phyloP scores from a whole-genome alignment of 805 yeast genomes.

The Kluyveromyces siamensis region DNA sequence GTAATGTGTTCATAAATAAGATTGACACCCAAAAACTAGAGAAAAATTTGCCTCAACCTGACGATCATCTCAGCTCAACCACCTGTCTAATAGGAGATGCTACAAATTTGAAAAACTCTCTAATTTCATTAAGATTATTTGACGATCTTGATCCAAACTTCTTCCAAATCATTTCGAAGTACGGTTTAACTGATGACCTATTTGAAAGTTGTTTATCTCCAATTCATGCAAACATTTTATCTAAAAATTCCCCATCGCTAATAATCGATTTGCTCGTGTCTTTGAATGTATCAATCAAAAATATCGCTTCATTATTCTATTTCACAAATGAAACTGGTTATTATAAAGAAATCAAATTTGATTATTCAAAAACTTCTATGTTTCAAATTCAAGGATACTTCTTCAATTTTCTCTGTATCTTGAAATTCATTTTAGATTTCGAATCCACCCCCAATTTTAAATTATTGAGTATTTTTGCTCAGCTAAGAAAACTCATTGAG shows the following conservation, averaged over 20 bases:
- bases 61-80: background rate
- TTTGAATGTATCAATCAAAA: constrained; percentile 26
- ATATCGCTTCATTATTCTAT: constrained; percentile 17
- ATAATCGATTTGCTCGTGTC: constrained; percentile 26
- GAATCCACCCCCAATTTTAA: constrained; percentile 29
- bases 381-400: constrained; percentile 25
- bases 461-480: constrained; percentile 23
- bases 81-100: constrained; percentile 15
- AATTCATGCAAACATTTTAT: constrained; percentile 14
- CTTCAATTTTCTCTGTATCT: constrained; percentile 21
- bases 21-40: constrained; percentile 24
- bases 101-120: constrained; percentile 19
- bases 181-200: constrained; percentile 11
- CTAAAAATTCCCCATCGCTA: constrained; percentile 20
- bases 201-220: constrained; percentile 18
- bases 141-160: constrained; percentile 15
- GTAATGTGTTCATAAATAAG: constrained; percentile 22
- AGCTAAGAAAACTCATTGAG: constrained; percentile 22
- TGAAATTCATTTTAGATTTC: constrained; percentile 26
- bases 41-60: constrained; percentile 11
- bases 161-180: constrained; percentile 20
- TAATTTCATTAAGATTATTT: constrained; percentile 24
- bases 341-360: constrained; percentile 9
- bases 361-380: constrained; percentile 16
- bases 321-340: constrained; percentile 10